Percentiles rank a stretch among this genome's conserved stretches.
Evolutionary conservation across 2,329 filamentous ascomycete genomes (phyloP).

Genomic region (Alternaria triticina): DNA sequence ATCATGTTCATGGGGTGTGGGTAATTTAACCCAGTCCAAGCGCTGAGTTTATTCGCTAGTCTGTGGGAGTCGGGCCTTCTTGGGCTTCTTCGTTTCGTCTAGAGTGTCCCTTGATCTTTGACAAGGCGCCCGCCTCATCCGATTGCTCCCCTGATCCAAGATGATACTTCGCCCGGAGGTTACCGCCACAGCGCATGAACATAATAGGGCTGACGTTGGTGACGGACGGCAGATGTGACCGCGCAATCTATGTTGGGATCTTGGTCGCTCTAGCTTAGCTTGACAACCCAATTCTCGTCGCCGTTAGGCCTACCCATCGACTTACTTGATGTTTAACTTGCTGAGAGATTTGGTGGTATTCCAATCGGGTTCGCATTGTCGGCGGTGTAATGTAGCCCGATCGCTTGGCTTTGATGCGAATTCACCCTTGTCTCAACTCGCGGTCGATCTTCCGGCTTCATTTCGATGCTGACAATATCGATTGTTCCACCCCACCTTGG

Average conservation of each 20-base stretch:
- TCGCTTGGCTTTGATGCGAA: background rate
- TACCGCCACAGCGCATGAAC: background rate
- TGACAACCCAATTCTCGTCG: background rate
- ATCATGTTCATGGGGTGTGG: background rate
- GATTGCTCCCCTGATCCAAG: background rate
- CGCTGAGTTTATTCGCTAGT: constrained; percentile 8
- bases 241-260: background rate
- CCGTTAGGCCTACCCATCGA: background rate
- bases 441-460: constrained; percentile 7
- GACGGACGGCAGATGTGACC: background rate
- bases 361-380: background rate
- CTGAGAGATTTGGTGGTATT: background rate
- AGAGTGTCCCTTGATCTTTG: background rate
- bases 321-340: background rate
- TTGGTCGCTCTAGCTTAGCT: background rate
- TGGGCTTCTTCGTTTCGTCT: constrained; percentile 6
- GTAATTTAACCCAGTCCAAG: background rate
- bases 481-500: background rate
- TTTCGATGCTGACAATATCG: constrained; percentile 10
- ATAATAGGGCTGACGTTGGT: background rate
- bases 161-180: background rate
- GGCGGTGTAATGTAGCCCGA: background rate
- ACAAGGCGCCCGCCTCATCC: background rate
- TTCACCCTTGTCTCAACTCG: background rate
- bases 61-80: constrained; percentile 6